Evolutionary conservation across 768 basidiomycete species (phyloP), one percentile per base, ranked within the genome.

Genomic region (Tylopilus plumbeoviolaceoides): DNA sequence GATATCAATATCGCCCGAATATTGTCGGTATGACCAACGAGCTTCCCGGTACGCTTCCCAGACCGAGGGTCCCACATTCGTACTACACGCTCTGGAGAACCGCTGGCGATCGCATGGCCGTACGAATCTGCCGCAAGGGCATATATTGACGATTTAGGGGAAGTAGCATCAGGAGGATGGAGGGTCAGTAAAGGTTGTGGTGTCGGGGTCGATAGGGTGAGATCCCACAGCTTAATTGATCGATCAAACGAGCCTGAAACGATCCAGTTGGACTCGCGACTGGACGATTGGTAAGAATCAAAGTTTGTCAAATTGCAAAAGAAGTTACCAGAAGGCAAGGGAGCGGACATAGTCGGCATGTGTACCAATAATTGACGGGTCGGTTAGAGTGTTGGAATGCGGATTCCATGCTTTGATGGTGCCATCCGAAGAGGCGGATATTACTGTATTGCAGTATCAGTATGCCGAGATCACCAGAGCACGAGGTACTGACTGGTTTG

Each of bases 1-100:
- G 90, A 91, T 1, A 98, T 77, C 20, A 95, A 69, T 41, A 98
- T 87, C 5, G 91, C 83, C 9, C 95, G 80, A 54, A 99, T 94
- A 61, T 98, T 98, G 69, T 99, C 97, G 0, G 95, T 95, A 67
- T 99, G 95, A 0, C 95, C 95, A 7, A 98, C 91, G 1, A 98
- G 78, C 63, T 97, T 92, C 11, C 86, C 81, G 3, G 79, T 84
- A 41, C 89, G 77, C 63, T 86, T 90, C 9, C 90, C 90, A 1
- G 84, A 79, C 15, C 97, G 78, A 4, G 95, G 92, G 65, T 99
- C 97, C 94, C 94, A 99, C 55, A 97, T 73, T 20, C 94, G 76
- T 23, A 99, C 75, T 2, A 98, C 89, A 21, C 91, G 79, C 66
- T 98, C 95, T 0, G 95, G 95, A 2, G 91, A 89, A 0, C 95